A percentile compares a stretch with the other conserved stretches of the same genome.
Conservation (phyloP, 2,329 filamentous ascomycete species). For the Botrytis fabae region DNA sequence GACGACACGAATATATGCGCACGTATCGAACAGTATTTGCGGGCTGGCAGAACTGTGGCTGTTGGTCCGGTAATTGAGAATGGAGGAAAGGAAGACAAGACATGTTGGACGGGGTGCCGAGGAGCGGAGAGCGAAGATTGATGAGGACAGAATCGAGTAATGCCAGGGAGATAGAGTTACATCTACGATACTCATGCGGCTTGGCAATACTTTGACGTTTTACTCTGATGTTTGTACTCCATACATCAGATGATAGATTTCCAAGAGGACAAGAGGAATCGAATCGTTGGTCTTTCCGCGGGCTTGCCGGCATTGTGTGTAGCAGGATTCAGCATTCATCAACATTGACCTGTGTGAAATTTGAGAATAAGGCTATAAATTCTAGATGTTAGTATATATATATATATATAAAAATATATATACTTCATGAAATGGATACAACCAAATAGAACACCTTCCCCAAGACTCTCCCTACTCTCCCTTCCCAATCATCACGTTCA, state of each 20-base stretch:
- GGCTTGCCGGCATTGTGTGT: neutral
- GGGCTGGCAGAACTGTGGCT: neutral
- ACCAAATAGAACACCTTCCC: neutral
- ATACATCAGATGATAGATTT: neutral
- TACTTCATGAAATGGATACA: neutral
- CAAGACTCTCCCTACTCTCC: neutral
- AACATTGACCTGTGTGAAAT: neutral
- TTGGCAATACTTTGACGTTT: neutral
- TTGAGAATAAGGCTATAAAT: neutral
- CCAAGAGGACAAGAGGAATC: neutral
- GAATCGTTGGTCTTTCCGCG: neutral
- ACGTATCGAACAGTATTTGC: neutral
- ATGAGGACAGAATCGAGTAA: neutral
- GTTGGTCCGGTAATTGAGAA: neutral
- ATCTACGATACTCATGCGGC: neutral
- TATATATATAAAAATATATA: too few species aligned
- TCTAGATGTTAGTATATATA: neutral
- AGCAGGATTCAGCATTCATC: neutral
- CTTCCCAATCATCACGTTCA: too few species aligned
- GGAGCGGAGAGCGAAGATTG: neutral
- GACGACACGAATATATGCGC: neutral
- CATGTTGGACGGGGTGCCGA: neutral
- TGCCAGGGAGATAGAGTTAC: neutral
- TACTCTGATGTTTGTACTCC: neutral
- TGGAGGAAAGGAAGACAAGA: neutral